Base-by-base conservation (phyloP, 306 rosid species). In the Prunus fruticosa region DNA sequence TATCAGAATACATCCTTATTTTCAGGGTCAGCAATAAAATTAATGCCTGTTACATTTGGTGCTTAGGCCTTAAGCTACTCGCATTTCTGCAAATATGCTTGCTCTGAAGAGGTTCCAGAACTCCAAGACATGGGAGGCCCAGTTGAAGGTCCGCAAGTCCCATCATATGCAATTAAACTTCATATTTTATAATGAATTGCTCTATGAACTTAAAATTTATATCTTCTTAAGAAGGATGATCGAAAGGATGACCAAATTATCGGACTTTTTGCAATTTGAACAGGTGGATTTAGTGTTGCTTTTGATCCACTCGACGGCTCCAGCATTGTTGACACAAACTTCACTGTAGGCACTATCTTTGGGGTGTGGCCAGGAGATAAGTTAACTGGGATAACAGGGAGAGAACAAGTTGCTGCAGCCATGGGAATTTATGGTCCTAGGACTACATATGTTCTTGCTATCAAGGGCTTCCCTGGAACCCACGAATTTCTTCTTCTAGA, bases 291-390 rank as follows among this genome's bases (percentile, higher is more conserved):
- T 18, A 93, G 97, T 86, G 99, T 96, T 82, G 99, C 99, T 68
- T 96, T 96, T 78, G 99, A 96, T 80, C 99, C 99, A 30, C 94
- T 96, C 6, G 99, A 96, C 67, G 99, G 99, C 8, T 96, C 99
- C 38, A 96, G 99, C 74, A 96, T 96, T 1, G 99, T 96, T 15
- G 99, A 96, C 84, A 96, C 99, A 72, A 96, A 96, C 82, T 96
- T 96, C 87, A 96, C 97, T 5, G 99, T 96, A 2, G 99, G 99
- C 76, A 96, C 99, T 52, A 96, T 96, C 64, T 93, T 96, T 84
- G 99, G 99, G 1, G 99, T 88, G 80, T 93, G 99, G 99, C 98
- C 99, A 32, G 99, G 99, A 61, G 99, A 96, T 77, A 92, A 93
- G 89, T 77, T 96, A 65, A 84, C 87, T 11, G 98, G 98, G n/a